Percentiles rank a stretch among this genome's conserved stretches.
These are phyloP conservation scores for Pleurostoma richardsiae DNA, from an alignment of 2,329 filamentous ascomycete species.

Conservation along the genomic window DNA sequence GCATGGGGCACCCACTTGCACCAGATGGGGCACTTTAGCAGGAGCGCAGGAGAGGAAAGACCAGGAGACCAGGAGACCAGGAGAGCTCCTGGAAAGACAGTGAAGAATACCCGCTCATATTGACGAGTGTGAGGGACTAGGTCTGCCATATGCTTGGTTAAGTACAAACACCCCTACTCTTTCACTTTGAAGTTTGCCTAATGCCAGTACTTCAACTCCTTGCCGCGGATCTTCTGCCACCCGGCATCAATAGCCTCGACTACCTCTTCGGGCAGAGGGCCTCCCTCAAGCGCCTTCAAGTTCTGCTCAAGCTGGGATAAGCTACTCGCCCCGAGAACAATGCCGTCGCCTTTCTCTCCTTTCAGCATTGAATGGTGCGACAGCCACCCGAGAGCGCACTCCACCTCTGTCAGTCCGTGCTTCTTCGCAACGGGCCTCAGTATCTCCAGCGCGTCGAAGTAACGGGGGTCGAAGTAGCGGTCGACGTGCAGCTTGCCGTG, in stretches of 20 bases:
- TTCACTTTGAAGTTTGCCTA: too few species aligned
- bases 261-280: slow-evolving; percentile 64
- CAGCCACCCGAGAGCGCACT: slow-evolving; percentile 61
- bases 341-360: slow-evolving; percentile 30
- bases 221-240: slow-evolving; percentile 52
- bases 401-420: slow-evolving; percentile 56
- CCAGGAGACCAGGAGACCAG: too few species aligned
- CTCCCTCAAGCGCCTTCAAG: slow-evolving; percentile 42
- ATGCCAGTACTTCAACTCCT: too few species aligned
- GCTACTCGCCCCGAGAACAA: slow-evolving; percentile 44
- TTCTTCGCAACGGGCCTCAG: slow-evolving; percentile 58
- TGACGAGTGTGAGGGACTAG: too few species aligned
- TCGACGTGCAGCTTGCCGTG: slow-evolving; percentile 41
- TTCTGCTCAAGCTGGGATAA: slow-evolving; percentile 40
- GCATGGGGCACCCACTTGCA: too few species aligned
- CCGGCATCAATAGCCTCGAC: slow-evolving; percentile 67
- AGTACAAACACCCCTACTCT: too few species aligned
- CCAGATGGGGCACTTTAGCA: too few species aligned
- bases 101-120: too few species aligned
- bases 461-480: slow-evolving; percentile 57
- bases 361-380: slow-evolving; percentile 54
- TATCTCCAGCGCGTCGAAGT: slow-evolving; percentile 49
- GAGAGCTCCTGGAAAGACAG: too few species aligned
- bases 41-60: too few species aligned
- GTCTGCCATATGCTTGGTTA: too few species aligned